Evolutionary conservation across 495 filamentous ascomycete genomes (phyloP), one percentile per base, ranked within the genome.

Genomic region (Talaromyces proteolyticus): DNA sequence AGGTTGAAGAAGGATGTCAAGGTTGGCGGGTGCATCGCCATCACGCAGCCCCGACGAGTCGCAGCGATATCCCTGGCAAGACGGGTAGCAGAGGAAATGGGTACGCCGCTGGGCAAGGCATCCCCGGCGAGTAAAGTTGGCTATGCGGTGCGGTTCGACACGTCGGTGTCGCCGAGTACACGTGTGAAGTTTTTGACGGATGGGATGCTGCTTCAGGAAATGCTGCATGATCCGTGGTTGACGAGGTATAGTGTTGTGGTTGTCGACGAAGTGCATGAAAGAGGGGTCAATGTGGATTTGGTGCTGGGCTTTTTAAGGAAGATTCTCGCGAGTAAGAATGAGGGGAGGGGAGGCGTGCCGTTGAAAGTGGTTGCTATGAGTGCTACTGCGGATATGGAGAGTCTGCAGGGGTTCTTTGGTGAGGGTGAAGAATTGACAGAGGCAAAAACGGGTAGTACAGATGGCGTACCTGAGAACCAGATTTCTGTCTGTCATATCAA

Each of bases 201-300:
- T 64, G 94, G 94, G 47, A 97, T 95, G 87, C 72, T 99, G 41
- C 73, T 99, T 12, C 91, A 96, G 66, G 94, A 99, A 64, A 84
- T 97, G 72, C 66, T 97, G 39, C 77, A 85, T 47, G 94, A 97
- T 64, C 89, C 92, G 2, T 73, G 81, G 63, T 69, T 99, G 55
- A 79, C 74, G 23, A 80, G 86, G 57, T 99, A 99, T 61, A 92
- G 88, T 53, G 89, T 86, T 1, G 77, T 99, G 3, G 76, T 97
- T 43, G 88, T 99, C 8, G 94, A 99, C 69, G 94, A 99, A 60
- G 90, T 97, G 3, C 94, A 99, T 68, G 94, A 99, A 67, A 78
- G 94, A 49, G 94, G 92, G 49, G 80, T 95, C n/a, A 95, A 96
- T 58, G 92, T 96, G 14, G 94, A 99, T 72, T 66, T 97, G 43